These are phyloP conservation scores for Vitis rupestris DNA, from an alignment of 164 flowering plant genomes.

Conservation along the genomic window DNA sequence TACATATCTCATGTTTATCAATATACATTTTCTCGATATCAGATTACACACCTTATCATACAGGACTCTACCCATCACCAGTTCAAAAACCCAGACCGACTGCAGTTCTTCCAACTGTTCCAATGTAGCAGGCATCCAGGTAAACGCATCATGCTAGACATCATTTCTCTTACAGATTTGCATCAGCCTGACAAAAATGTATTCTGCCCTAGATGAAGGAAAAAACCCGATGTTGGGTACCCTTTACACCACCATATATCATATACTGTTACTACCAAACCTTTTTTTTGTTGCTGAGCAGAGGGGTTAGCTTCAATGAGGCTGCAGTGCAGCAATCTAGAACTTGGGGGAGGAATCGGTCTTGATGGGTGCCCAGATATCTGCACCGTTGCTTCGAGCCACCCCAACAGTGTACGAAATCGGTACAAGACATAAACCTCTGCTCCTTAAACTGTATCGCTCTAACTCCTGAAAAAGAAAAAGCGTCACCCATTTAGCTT, in stretches of 20 bases:
- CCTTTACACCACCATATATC: background rate
- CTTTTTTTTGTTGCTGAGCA: background rate
- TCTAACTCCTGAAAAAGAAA: conserved; percentile 47
- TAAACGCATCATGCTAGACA: background rate
- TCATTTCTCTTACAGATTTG: conserved; percentile 3
- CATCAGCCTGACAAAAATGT: conserved; percentile 13
- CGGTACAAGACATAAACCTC: conserved; percentile 87
- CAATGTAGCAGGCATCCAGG: background rate
- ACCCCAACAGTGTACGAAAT: conserved; percentile 58
- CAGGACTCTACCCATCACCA: background rate
- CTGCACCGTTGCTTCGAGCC: conserved; percentile 87
- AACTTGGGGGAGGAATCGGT: conserved; percentile 33
- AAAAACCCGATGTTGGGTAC: background rate
- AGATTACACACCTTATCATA: background rate
- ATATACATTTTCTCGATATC: conserved; percentile 1
- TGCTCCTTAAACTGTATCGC: conserved; percentile 48
- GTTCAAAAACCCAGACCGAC: background rate
- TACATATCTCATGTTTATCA: background rate
- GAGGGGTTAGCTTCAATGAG: conserved; percentile 4
- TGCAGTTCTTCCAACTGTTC: background rate
- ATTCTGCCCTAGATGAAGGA: background rate
- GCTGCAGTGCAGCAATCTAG: conserved; percentile 15
- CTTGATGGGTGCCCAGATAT: conserved; percentile 94
- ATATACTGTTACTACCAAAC: background rate
- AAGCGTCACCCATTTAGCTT: background rate